Conservation (phyloP, 768 basidiomycete species). For the Russula sp. region DNA sequence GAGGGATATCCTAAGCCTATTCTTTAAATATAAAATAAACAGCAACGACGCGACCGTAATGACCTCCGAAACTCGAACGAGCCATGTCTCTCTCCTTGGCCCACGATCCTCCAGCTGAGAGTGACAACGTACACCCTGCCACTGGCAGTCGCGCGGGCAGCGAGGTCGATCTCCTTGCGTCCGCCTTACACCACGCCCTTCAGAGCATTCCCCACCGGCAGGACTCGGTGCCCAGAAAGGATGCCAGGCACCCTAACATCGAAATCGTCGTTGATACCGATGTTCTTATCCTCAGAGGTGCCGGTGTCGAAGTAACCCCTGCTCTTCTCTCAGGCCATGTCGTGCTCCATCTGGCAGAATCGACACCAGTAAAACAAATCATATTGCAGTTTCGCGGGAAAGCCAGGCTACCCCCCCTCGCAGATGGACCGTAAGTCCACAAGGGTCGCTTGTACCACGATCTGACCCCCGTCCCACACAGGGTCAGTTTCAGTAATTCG, state of each 20-base stretch:
- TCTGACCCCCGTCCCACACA: conserved; percentile 25
- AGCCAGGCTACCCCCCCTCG: conserved; percentile 57
- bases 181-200: conserved; percentile 18
- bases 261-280: conserved; percentile 75
- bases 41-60: not conserved
- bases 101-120: not conserved
- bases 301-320: conserved; percentile 79
- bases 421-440: conserved; percentile 51
- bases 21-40: not conserved
- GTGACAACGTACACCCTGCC: not conserved
- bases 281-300: conserved; percentile 65
- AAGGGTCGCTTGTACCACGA: conserved; percentile 1
- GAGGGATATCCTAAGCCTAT: not conserved
- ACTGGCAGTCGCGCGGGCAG: not conserved
- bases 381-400: conserved; percentile 83
- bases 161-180: conserved; percentile 16
- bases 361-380: conserved; percentile 79
- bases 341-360: conserved; percentile 70
- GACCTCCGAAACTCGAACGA: not conserved
- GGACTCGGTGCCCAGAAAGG: conserved; percentile 33
- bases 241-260: conserved; percentile 46
- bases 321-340: conserved; percentile 76
- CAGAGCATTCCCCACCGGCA: conserved; percentile 1
- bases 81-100: not conserved
- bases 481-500: conserved; percentile 40